Base-by-base conservation (phyloP, 2,329 filamentous ascomycete species). In the Penicillium paneum region DNA sequence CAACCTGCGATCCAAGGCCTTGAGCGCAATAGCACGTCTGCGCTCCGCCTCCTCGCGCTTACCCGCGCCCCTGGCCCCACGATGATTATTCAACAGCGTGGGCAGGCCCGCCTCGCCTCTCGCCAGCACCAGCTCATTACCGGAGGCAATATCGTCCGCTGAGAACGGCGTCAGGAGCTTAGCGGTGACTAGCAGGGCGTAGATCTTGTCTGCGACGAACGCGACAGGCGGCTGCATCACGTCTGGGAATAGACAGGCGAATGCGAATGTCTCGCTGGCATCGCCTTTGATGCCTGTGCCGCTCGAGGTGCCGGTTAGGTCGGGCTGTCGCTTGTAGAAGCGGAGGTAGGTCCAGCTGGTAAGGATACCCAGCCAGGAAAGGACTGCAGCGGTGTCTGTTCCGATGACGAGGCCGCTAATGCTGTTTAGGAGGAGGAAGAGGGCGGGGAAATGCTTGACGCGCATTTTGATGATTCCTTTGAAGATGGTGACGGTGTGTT, bases 401-500 rank as follows among this genome's bases (percentile, higher is more conserved):
- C 86, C 83, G 36, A 89, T 72, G 8, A 86, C 63, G 1, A 87
- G 72, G 32, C 85, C 83, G 29, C 85, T 85, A 49, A 89, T 78
- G 32, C 87, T 80, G 62, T 89, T 86, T 56, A 95, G 82, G 54
- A 90, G 73, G 60, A 81, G 85, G 78, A 81, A 96, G 71, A 85
- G 89, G 80, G 76, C 94, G 59, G 77, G 96, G 78, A 88, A 87
- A 71, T 88, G 85, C 71, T 87, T 86, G 51, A 99, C 91, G 63
- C 93, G 89, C 72, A 97, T 85, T 56, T 94, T 96, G 55, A 97
- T 72, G 57, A 96, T 78, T 60, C 91, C 91, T 61, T 89, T 88
- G 78, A 96, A 93, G 55, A 99, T 84, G 5, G 93, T 94, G 49
- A 97, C 93, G 11, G 94, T 99, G 74, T 99, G 94, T 58, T 96